A percentile compares a stretch with the other conserved stretches of the same genome.
phyloP scores from a whole-genome alignment of 148 eudicot genomes.

The Chenopodium album region DNA sequence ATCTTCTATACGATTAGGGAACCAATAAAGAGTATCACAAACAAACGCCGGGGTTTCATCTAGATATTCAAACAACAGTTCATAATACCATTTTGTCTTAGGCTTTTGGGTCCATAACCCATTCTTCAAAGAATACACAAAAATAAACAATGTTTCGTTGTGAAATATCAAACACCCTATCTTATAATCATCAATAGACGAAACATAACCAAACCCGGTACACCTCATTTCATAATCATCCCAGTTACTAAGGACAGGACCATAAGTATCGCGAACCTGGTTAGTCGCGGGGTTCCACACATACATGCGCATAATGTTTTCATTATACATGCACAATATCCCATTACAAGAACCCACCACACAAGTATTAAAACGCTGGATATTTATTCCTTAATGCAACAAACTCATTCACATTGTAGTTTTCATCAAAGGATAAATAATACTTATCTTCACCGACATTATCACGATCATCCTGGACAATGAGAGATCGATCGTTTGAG shows the following conservation, averaged over 20 bases:
- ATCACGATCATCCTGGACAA: neutral
- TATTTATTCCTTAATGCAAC: neutral
- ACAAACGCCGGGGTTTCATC: neutral
- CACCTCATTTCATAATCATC: too few species aligned
- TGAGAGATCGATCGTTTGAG: neutral
- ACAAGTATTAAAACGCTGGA: too few species aligned
- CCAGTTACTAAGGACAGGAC: neutral
- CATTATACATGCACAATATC: slow-evolving; percentile 11
- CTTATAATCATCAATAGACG: slow-evolving; percentile 5
- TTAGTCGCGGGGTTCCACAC: slow-evolving; percentile 18
- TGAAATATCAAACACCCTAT: neutral
- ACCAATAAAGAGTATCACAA: slow-evolving; percentile 12
- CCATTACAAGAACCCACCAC: slow-evolving; percentile 22
- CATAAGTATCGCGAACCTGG: neutral
- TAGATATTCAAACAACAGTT: neutral
- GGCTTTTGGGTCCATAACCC: neutral
- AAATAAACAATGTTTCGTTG: too few species aligned
- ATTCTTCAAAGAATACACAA: neutral
- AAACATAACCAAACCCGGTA: slow-evolving; percentile 14
- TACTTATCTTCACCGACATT: neutral
- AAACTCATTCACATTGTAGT: neutral
- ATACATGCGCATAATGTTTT: neutral
- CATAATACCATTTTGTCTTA: too few species aligned
- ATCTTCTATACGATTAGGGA: neutral
- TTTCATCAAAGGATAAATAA: neutral